Percentiles rank a stretch among this genome's conserved stretches.
Conservation (phyloP, 352 stramenopile species). For the Phytophthora constricta region DNA sequence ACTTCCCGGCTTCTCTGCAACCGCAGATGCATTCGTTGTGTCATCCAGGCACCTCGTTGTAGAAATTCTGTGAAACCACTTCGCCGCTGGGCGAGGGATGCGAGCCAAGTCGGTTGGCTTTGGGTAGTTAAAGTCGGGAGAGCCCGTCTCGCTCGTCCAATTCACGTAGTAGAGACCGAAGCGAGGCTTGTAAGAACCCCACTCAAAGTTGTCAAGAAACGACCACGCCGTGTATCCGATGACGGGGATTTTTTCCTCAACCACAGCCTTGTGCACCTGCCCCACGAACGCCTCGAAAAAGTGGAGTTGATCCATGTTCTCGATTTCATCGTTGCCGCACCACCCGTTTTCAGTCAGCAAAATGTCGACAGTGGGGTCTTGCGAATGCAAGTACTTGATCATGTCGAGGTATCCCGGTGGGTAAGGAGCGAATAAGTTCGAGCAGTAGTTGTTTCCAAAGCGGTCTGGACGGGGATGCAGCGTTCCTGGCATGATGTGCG, state of each 20-base stretch:
- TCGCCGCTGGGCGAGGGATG: conserved; percentile 43
- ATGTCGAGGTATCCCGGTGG: conserved; percentile 45
- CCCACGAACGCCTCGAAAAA: conserved; percentile 50
- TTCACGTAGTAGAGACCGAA: conserved; percentile 75
- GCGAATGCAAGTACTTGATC: conserved; percentile 48
- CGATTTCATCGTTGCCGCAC: conserved; percentile 48
- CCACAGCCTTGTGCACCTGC: conserved; percentile 52
- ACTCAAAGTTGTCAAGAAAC: conserved; percentile 57
- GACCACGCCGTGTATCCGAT: conserved; percentile 46
- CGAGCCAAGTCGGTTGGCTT: conserved; percentile 40
- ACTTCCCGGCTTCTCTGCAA: background rate
- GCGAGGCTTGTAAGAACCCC: conserved; percentile 50
- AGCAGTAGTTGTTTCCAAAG: conserved; percentile 48
- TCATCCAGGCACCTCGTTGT: conserved; percentile 35
- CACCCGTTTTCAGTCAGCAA: conserved; percentile 56
- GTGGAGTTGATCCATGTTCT: conserved; percentile 49
- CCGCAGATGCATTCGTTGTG: background rate
- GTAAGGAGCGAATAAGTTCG: conserved; percentile 47
- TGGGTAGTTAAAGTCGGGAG: conserved; percentile 31
- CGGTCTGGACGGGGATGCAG: conserved; percentile 40
- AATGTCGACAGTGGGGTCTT: conserved; percentile 46
- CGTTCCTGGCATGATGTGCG: conserved; percentile 64
- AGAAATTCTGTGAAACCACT: conserved; percentile 43
- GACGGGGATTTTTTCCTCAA: conserved; percentile 40
- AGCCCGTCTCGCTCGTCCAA: conserved; percentile 46